Evolutionary conservation across 345 rosid species (phyloP), one percentile per base, ranked within the genome.

Genomic region (Eucalyptus cloeziana): DNA sequence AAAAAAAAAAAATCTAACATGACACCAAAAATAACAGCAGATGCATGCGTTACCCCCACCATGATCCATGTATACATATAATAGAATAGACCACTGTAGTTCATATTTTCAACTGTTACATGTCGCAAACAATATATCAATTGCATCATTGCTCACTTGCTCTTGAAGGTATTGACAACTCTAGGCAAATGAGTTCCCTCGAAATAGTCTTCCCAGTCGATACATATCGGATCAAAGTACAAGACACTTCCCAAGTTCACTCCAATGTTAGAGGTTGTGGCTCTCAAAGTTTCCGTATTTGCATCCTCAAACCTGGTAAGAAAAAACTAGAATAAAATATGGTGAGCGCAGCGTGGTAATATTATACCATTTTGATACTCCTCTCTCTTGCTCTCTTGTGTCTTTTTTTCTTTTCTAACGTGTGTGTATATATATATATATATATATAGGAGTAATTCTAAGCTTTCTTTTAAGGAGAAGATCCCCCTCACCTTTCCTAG

Each of bases 151-250:
- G 44, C 25, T 69, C 80, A 69, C 44, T 69, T 16, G 80, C 44
- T 5, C 25, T 69, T 69, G 44, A 33, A 69, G 40, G 80, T 5
- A 10, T 69, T 33, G 80, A 69, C 80, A 27, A 94, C 52, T 2
- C 97, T 95, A 40, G 96, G 94, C 79, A 96, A 31, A 62, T 95
- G 97, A 83, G 13, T 86, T 4, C 91, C 88, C 33, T 85, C 40
- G 86, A 95, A 60, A 90, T 96, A 95, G 85, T 94, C 93, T 11
- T 95, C 94, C 97, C 96, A 95, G 14, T 91, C 51, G 89, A 95
- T 92, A 80, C 50, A 4, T 33, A 88, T 93, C 12, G 96, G 95
- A 89, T 95, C 96, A 13, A 95, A 93, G 89, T 89, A 87, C 60
- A 95, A 93, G 87, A 83, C 40, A 33, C 13, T 58, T 2, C 47